Conservation (phyloP, 345 rosid genomes). For the Dipteronia dyeriana region DNA sequence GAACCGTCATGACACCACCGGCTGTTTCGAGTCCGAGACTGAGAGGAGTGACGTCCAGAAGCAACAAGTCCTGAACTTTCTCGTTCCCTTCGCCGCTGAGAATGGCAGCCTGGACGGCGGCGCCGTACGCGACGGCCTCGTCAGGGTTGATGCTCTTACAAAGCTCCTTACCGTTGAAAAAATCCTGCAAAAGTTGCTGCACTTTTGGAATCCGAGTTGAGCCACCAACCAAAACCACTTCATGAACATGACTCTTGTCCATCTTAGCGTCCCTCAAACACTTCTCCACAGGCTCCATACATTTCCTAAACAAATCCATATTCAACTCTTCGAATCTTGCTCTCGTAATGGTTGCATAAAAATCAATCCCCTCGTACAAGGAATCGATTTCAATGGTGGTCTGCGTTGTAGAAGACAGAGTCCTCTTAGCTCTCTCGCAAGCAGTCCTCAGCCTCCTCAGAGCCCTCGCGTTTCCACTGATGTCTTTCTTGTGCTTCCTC, state of each 20-base stretch:
- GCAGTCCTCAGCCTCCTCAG: conserved; percentile 28
- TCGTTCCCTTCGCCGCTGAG: conserved; percentile 46
- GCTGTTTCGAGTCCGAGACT: conserved; percentile 53
- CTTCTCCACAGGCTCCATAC: conserved; percentile 57
- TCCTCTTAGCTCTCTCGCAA: conserved; percentile 26
- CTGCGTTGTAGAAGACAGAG: conserved; percentile 31
- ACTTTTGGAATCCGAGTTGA: conserved; percentile 52
- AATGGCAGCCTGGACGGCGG: conserved; percentile 52
- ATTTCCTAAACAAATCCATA: conserved; percentile 48
- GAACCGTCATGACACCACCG: conserved; percentile 47
- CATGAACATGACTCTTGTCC: conserved; percentile 40
- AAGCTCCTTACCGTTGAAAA: conserved; percentile 48
- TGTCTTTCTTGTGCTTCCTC: conserved; percentile 29
- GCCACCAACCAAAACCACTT: conserved; percentile 48
- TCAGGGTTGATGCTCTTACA: conserved; percentile 54
- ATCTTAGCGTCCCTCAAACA: conserved; percentile 39
- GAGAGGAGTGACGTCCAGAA: conserved; percentile 44
- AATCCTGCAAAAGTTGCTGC: conserved; percentile 47
- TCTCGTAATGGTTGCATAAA: conserved; percentile 40
- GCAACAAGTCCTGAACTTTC: conserved; percentile 45
- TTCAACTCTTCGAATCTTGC: conserved; percentile 57
- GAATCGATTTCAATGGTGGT: conserved; percentile 52
- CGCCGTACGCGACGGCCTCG: conserved; percentile 50
- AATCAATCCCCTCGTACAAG: conserved; percentile 45
- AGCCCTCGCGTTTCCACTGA: conserved; percentile 25